phyloP scores from a whole-genome alignment of 768 basidiomycete species.

The Leccinum imitatum region DNA sequence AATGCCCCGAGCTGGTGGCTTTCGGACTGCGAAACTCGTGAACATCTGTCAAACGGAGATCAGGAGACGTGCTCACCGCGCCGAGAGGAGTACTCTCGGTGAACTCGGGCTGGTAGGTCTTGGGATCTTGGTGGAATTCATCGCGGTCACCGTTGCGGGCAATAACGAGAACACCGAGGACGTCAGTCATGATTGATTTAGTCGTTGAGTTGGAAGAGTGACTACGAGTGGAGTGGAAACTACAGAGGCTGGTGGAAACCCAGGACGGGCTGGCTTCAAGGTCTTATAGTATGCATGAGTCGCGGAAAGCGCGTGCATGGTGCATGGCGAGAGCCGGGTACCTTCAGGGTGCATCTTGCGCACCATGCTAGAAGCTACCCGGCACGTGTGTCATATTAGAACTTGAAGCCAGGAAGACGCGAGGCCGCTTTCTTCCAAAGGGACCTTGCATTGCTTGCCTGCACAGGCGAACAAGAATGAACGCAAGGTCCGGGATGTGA shows the following conservation, averaged over 20 bases:
- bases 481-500: constrained; percentile 19
- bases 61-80: constrained; percentile 45
- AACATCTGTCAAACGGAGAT: neutral
- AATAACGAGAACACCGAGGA: constrained; percentile 76
- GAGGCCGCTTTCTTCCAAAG: constrained; percentile 34
- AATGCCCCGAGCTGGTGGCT: constrained; percentile 61
- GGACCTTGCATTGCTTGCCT: constrained; percentile 26
- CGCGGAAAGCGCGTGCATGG: constrained; percentile 28
- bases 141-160: constrained; percentile 77
- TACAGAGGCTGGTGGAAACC: constrained; percentile 18
- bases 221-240: constrained; percentile 18
- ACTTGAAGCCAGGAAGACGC: constrained; percentile 30
- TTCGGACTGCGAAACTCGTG: constrained; percentile 47
- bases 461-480: constrained; percentile 34
- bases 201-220: constrained; percentile 16
- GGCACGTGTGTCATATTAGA: constrained; percentile 26
- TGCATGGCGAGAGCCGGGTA: constrained; percentile 30
- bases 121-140: constrained; percentile 70
- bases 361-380: constrained; percentile 18
- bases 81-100: constrained; percentile 77
- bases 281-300: constrained; percentile 26
- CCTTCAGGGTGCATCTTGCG: constrained; percentile 23
- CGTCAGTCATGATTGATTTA: constrained; percentile 39
- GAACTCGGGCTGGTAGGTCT: constrained; percentile 58
- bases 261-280: constrained; percentile 4